A percentile compares a stretch with the other conserved stretches of the same genome.
phyloP scores from a whole-genome alignment of 192 early-diverging fungal species.

The Linnemannia exigua region DNA sequence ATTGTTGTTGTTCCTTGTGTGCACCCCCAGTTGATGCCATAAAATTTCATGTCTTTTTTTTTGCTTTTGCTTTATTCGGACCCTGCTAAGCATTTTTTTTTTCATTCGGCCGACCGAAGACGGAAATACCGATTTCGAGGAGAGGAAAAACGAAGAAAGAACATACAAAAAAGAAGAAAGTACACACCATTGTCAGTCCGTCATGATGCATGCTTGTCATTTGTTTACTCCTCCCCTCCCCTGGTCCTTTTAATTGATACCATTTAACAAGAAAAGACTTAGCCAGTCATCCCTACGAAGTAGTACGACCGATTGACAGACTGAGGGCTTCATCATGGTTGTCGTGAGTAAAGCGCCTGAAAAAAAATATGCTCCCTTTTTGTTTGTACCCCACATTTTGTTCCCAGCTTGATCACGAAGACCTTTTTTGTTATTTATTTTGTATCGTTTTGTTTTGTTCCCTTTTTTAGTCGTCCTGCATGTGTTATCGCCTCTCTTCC shows the following conservation, averaged over 20 bases:
- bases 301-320: background rate
- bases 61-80: background rate
- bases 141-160: background rate
- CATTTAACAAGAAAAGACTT: background rate
- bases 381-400: background rate
- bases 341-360: background rate
- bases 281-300: background rate
- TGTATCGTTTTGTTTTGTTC: background rate
- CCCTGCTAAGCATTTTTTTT: background rate
- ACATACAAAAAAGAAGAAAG: background rate
- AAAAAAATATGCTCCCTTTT: background rate
- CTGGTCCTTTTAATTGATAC: background rate
- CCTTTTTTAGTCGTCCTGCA: background rate
- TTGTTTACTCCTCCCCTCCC: background rate
- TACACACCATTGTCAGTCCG: background rate
- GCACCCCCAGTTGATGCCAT: background rate
- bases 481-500: background rate
- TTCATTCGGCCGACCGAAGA: background rate
- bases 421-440: background rate
- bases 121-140: background rate
- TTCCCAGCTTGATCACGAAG: background rate
- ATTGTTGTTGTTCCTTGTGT: too few relatives aligned
- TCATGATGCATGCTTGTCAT: background rate
- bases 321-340: background rate
- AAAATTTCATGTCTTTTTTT: background rate